Evolutionary conservation across 305 asterid species (phyloP), one percentile per base, ranked within the genome.

Genomic region (Solanum hybrid): DNA sequence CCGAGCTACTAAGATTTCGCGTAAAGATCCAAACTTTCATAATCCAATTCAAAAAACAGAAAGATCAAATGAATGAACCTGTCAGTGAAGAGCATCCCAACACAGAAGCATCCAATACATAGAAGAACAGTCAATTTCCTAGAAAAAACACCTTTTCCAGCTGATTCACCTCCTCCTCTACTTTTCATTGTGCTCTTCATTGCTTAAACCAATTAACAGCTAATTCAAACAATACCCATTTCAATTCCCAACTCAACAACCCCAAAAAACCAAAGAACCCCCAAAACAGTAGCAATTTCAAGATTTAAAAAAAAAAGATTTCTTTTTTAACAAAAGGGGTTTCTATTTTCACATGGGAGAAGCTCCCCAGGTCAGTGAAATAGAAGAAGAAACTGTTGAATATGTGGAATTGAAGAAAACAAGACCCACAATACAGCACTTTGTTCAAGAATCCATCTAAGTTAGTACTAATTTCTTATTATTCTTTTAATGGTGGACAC

Each of bases 21-120:
- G 6, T 26, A 84, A 84, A 84, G 88, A 84, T 84, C 88, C 31
- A 31, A 51, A 84, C 27, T 83, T 29, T 15, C 5, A 45, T 29
- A 83, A 29, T 41, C 39, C 75, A 83, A 45, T 84, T 9, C n/a
- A 84, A 41, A 45, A 45, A 22, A 7, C 32, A 61, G 15, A 75
- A 89, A 88, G 88, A 80, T 45, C 26, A 87, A 73, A 41, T 45
- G 29, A 89, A 78, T 65, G 73, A 92, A 97, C 99, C 99, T 96
- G 97, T 95, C 97, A 92, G 98, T 96, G 95, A 96, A 97, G 94
- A 97, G 95, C 99, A 96, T 96, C 91, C 99, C 99, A 83, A 92
- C 95, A 87, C 96, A 97, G 92, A 96, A 97, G 92, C 98, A 97
- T 87, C 98, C 96, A 89, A 97, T 87, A 91, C 99, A 97, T 17